Evolutionary conservation across 1,139 yeast genomes (phyloP).

Genomic region (Saccharomyces hybrid): DNA sequence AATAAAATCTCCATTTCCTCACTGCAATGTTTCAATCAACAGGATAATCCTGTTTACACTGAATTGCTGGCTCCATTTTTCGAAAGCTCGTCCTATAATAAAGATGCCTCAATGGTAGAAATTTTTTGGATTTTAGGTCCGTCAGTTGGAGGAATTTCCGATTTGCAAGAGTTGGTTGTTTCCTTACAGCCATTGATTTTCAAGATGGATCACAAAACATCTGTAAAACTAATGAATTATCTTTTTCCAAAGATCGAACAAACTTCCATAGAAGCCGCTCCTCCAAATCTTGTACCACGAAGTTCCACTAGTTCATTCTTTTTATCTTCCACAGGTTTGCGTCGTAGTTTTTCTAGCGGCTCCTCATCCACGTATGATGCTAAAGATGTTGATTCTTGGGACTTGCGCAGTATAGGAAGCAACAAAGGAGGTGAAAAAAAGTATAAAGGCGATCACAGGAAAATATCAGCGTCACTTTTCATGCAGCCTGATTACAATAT

Average conservation of each 20-base stretch:
- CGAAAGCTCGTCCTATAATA: constrained; percentile 16
- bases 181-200: constrained; percentile 58
- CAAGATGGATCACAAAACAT: constrained; percentile 64
- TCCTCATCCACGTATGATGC: constrained; percentile 6
- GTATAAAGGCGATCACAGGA: constrained; percentile 6
- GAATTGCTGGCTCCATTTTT: constrained; percentile 55
- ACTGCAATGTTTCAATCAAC: constrained; percentile 64
- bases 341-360: constrained; percentile 2
- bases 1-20: constrained; percentile 51
- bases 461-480: constrained; percentile 9
- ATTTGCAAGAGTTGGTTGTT: constrained; percentile 46
- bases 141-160: constrained; percentile 81
- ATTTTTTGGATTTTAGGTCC: constrained; percentile 66
- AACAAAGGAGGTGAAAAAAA: constrained; percentile 3
- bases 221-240: constrained; percentile 54
- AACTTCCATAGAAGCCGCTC: constrained; percentile 13
- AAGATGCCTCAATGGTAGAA: constrained; percentile 36
- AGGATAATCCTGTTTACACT: constrained; percentile 51
- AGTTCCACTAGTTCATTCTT: background rate
- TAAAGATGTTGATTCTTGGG: constrained; percentile 10
- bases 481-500: constrained; percentile 34
- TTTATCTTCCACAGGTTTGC: background rate
- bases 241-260: constrained; percentile 47
- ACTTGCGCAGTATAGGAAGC: constrained; percentile 2
- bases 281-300: constrained; percentile 2